Evolutionary conservation across 208 protist species (phyloP), one percentile per base, ranked within the genome.

Genomic region (Leptomonas seymouri): DNA sequence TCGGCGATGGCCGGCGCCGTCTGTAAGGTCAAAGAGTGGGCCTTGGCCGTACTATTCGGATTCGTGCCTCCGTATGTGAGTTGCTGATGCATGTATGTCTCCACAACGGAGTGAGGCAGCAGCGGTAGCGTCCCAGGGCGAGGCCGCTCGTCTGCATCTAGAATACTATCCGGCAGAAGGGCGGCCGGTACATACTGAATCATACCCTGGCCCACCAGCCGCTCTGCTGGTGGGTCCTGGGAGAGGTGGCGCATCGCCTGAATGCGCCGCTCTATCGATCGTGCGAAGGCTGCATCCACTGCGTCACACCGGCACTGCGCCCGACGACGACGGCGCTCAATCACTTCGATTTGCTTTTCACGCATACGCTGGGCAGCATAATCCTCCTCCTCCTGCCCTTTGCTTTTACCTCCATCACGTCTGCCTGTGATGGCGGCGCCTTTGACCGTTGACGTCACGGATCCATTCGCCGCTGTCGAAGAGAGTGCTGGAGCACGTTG

Each of bases 201-300:
- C 64, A 88, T 90, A 56, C 77, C 67, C 20, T 83, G 69, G 21
- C 87, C 89, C 48, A 97, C 80, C 14, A 97, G 69, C 4, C 90
- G 87, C 67, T 97, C 91, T 9, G 93, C 93, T 0, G 93, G 93
- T 8, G 93, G 93, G 71, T 97, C 93, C 2, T 70, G 73, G 6
- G 86, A 85, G 61, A 97, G 85, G 56, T 83, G 74, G 60, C 73
- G 71, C 79, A 87, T 88, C 21, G 90, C 90, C 18, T 68, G 73
- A 73, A 86, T 57, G 15, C 89, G 84, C 12, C 93, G 81, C 49
- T 91, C 78, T 20, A 89, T 41, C 0, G 89, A 82, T 27, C 83
- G 75, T 15, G 70, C 48, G 57, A 83, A 95, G 74, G 95, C 91
- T 9, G 87, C 82, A n/a, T 93, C 90, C 6, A 95, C 86, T 8